Evolutionary conservation across 2,329 filamentous ascomycete genomes (phyloP).

Genomic region (Xylariaceae sp.): DNA sequence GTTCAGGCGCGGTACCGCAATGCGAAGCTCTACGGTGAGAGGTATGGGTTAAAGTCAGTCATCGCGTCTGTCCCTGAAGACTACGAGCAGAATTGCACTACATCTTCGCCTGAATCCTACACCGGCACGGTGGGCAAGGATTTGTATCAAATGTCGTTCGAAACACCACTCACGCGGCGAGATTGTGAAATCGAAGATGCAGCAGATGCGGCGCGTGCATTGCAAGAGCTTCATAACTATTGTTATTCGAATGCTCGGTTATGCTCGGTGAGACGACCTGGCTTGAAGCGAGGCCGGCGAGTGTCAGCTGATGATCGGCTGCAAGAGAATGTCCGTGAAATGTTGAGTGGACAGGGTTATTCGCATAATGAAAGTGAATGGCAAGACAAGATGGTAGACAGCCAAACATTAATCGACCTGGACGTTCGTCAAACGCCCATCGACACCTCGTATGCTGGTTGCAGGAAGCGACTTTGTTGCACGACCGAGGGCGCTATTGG

Average conservation of each 20-base stretch:
- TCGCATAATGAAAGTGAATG: slow-evolving; percentile 36
- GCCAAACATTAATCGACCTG: slow-evolving; percentile 30
- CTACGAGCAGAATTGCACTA: slow-evolving; percentile 47
- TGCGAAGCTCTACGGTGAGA: slow-evolving; percentile 56
- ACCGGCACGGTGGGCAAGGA: slow-evolving; percentile 50
- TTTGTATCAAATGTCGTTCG: slow-evolving; percentile 46
- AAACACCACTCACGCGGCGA: slow-evolving; percentile 44
- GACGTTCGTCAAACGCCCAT: slow-evolving; percentile 25
- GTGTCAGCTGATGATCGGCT: slow-evolving; percentile 55
- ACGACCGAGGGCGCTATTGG: slow-evolving; percentile 51
- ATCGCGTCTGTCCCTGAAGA: slow-evolving; percentile 57
- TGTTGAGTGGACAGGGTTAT: slow-evolving; percentile 42
- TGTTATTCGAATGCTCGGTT: slow-evolving; percentile 33
- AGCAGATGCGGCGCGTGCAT: slow-evolving; percentile 52
- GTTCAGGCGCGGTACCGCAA: slow-evolving; percentile 61
- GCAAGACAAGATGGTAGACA: slow-evolving; percentile 38
- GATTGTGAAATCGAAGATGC: slow-evolving; percentile 48
- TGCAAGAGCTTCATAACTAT: slow-evolving; percentile 59
- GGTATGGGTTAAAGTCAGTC: slow-evolving; percentile 47
- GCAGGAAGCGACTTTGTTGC: slow-evolving; percentile 64
- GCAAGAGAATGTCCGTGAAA: slow-evolving; percentile 64
- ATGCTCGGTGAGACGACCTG: slow-evolving; percentile 37
- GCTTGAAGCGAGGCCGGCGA: slow-evolving; percentile 58
- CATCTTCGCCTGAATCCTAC: slow-evolving; percentile 56
- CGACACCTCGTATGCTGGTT: slow-evolving; percentile 41